Evolutionary conservation across 169 alveolate genomes (phyloP), one percentile per base, ranked within the genome.

Genomic region (Plasmodium chabaudi): DNA sequence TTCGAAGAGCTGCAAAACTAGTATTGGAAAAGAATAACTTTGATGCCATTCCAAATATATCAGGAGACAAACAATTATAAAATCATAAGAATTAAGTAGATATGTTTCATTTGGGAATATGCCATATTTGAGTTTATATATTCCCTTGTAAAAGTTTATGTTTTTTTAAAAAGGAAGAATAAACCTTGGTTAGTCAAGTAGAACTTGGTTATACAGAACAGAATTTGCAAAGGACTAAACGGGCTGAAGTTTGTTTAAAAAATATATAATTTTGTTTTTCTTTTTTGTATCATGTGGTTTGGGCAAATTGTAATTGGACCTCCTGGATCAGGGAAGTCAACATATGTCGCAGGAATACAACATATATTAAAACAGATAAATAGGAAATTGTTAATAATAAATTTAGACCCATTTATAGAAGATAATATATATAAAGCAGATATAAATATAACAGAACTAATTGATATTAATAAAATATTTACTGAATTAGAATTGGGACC

Each of bases 251-350:
- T 0, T 57, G 15, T 68, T 15, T 68, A 9, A 12, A 13, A 13
- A 12, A 15, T 46, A n/a, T n/a, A n/a, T 68, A 42, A 12, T 13
- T n/a, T 68, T 17, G 10, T 71, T 2, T 51, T 51, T 9, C 25
- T 53, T 53, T 39, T 71, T 53, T 68, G 47, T 68, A 34, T 6
- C 9, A 82, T 82, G 90, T 82, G 90, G 93, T 97, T 89, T 68
- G 99, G 99, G 12, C 98, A 95, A 77, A 74, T 97, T 25, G 95
- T 97, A 12, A 94, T 97, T 39, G 99, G 99, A 2, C 99, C 99
- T 2, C 99, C 99, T 9, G 99, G 99, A 7, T 75, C 97, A 19
- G 99, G 99, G 17, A 97, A 97, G 79, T 95, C 99, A 39, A 97
- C 99, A 13, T 97, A 95, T 91, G 95, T 98, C 56, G 89, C 96